A percentile compares a stretch with the other conserved stretches of the same genome.
These are phyloP conservation scores for Keithomyces neogunnii DNA, from an alignment of 2,329 filamentous ascomycete species.

Conservation along the genomic window DNA sequence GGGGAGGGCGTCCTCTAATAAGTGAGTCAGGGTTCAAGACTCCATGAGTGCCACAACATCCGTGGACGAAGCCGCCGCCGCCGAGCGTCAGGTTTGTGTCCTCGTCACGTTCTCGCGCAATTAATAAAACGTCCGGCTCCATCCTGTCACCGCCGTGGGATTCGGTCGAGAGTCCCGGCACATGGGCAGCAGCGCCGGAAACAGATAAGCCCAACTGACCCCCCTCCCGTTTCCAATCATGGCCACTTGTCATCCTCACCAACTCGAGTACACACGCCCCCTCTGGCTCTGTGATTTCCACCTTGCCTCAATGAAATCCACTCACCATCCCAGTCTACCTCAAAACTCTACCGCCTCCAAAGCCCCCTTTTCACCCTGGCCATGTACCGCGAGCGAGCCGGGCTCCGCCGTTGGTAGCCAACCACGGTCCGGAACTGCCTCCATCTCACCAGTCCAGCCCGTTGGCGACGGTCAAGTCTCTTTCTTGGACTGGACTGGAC, in stretches of 20 bases:
- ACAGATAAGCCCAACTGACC: neutral
- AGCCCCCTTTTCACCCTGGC: neutral
- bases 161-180: no score
- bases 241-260: neutral
- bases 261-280: neutral
- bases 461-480: neutral
- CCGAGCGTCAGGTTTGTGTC: no score
- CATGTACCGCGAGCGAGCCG: neutral
- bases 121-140: no score
- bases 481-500: neutral
- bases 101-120: no score
- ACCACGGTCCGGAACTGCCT: neutral
- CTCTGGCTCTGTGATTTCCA: neutral
- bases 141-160: no score
- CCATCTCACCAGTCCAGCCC: neutral
- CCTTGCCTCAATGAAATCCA: neutral
- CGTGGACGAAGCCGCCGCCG: no score
- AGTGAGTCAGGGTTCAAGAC: no score
- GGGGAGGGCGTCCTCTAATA: no score
- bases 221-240: neutral
- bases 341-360: constrained; percentile 14
- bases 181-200: neutral
- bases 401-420: neutral
- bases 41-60: no score
- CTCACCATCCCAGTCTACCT: neutral